These are phyloP conservation scores for Penium margaritaceum DNA, from an alignment of 139 green algal species.

Conservation along the genomic window DNA sequence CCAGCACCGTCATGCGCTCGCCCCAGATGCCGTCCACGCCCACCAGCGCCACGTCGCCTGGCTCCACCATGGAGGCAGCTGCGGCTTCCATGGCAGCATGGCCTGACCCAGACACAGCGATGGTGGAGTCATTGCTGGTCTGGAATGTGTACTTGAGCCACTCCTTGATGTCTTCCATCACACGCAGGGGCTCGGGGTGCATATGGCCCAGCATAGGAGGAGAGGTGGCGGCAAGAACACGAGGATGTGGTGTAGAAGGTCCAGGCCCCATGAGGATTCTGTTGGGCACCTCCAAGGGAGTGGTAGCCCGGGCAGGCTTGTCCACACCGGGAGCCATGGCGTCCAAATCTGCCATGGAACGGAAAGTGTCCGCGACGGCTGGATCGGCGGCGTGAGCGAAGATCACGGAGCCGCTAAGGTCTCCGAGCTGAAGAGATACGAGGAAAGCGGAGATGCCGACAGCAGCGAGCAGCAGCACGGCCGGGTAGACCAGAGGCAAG, in stretches of 20 bases:
- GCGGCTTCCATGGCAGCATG: slow-evolving; percentile 85
- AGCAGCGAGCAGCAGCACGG: too few species aligned
- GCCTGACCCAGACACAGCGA: slow-evolving; percentile 72
- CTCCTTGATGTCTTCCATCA: slow-evolving; percentile 77
- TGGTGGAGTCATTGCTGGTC: slow-evolving; percentile 72
- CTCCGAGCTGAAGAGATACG: too few species aligned
- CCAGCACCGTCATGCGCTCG: slow-evolving; percentile 72
- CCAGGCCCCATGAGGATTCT: slow-evolving; percentile 27
- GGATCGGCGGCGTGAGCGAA: too few species aligned
- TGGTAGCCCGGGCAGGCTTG: neutral
- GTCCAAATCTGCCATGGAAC: neutral
- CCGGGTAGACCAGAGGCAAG: too few species aligned
- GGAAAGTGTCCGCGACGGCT: neutral
- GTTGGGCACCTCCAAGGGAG: neutral
- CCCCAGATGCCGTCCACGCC: slow-evolving; percentile 76
- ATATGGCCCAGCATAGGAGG: too few species aligned
- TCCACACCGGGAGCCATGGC: neutral
- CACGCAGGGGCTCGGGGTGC: slow-evolving; percentile 85
- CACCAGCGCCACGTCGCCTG: slow-evolving; percentile 64
- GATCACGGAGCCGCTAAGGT: too few species aligned
- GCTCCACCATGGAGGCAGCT: slow-evolving; percentile 79
- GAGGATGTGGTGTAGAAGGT: slow-evolving; percentile 33
- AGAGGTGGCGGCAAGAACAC: slow-evolving; percentile 27
- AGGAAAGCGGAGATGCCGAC: too few species aligned
- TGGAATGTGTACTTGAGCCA: slow-evolving; percentile 81